A percentile compares a stretch with the other conserved stretches of the same genome.
phyloP scores from a whole-genome alignment of 345 rosid genomes.

The Moricandia moricandioides region DNA sequence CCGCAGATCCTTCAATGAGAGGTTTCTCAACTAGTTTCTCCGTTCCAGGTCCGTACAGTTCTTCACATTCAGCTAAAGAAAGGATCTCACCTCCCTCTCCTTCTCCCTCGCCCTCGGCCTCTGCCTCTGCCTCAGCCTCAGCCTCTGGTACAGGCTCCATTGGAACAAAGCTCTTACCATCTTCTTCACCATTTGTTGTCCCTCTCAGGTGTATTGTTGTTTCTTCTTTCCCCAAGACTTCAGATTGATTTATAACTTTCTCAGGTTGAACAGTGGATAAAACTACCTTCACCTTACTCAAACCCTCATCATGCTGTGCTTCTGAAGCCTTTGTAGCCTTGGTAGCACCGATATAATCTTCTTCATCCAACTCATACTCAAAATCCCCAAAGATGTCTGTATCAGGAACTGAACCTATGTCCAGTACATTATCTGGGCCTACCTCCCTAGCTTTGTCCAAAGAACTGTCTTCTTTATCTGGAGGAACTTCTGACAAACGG shows the following conservation, averaged over 20 bases:
- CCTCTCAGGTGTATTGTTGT: constrained; percentile 13
- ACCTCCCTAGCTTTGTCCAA: constrained; percentile 35
- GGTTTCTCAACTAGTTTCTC: constrained; percentile 57
- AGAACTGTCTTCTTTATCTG: constrained; percentile 24
- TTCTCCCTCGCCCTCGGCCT: constrained; percentile 44
- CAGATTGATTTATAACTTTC: constrained; percentile 36
- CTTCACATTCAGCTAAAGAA: constrained; percentile 82
- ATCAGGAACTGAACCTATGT: constrained; percentile 59
- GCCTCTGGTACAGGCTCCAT: too few relatives aligned
- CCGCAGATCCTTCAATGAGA: constrained; percentile 43
- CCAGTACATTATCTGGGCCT: constrained; percentile 59
- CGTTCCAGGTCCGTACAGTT: constrained; percentile 80
- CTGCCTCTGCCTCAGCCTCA: neutral
- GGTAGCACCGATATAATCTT: constrained; percentile 66
- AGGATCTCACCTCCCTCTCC: constrained; percentile 37
- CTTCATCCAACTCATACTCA: constrained; percentile 82
- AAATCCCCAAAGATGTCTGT: constrained; percentile 82
- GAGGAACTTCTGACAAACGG: constrained; percentile 32
- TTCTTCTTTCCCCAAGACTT: constrained; percentile 36
- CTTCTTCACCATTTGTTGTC: constrained; percentile 35
- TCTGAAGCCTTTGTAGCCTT: constrained; percentile 42
- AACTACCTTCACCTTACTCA: constrained; percentile 67
- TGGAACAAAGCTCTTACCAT: constrained; percentile 31
- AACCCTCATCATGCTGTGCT: constrained; percentile 48
- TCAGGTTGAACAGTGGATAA: constrained; percentile 58